phyloP scores from a whole-genome alignment of 306 rosid genomes.

The Oxytropis ochrocephala region DNA sequence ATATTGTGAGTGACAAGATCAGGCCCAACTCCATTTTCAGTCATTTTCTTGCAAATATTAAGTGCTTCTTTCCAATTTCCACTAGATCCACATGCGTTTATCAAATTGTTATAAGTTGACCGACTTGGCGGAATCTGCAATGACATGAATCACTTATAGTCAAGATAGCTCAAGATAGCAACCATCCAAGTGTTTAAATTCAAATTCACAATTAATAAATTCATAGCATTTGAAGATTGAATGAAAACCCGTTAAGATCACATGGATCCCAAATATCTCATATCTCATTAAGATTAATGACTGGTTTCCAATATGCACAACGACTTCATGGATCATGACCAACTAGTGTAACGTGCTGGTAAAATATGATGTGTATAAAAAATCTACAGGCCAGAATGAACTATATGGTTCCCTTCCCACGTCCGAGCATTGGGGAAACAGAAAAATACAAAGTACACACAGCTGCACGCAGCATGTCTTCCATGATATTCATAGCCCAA shows the following conservation, averaged over 20 bases:
- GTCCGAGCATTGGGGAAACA: background rate
- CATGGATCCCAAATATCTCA: background rate
- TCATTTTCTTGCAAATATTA: constrained; percentile 84
- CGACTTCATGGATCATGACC: background rate
- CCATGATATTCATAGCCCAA: constrained; percentile 97
- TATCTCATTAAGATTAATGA: background rate
- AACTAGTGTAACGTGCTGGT: background rate
- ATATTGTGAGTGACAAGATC: constrained; percentile 98
- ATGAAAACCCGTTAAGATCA: constrained; percentile 5
- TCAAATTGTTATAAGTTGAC: constrained; percentile 85
- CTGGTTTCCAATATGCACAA: background rate
- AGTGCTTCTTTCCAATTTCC: constrained; percentile 98
- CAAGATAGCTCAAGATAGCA: background rate
- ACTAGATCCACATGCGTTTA: constrained; percentile 93
- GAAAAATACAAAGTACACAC: constrained; percentile 77
- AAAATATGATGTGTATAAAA: background rate
- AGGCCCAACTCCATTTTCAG: constrained; percentile 95
- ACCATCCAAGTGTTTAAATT: background rate
- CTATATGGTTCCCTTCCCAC: background rate
- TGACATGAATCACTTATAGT: background rate
- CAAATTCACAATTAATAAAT: background rate
- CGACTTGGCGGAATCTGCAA: constrained; percentile 88
- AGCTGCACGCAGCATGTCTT: constrained; percentile 94
- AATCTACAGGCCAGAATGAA: constrained; percentile 2
- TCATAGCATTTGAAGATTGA: background rate